A percentile compares a stretch with the other conserved stretches of the same genome.
phyloP scores from a whole-genome alignment of 257 asterid genomes.

The Solanum virginianum region DNA sequence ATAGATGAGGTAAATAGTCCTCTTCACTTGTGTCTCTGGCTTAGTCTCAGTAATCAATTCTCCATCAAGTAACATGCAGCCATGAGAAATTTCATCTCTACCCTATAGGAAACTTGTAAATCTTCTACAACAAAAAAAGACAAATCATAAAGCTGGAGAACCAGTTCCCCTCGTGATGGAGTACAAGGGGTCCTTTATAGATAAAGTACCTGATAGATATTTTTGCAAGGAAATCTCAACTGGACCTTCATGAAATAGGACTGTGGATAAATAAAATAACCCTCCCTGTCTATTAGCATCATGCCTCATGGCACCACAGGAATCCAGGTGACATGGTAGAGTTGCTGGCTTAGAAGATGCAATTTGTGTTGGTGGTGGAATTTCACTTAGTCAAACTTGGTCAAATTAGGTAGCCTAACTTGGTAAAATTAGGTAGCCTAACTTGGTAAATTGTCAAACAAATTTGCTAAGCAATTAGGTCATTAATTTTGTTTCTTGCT shows the following conservation, averaged over 20 bases:
- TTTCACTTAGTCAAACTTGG: too few relatives aligned
- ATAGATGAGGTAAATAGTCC: conserved; percentile 1
- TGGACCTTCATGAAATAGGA: conserved; percentile 1
- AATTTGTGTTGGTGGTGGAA: too few relatives aligned
- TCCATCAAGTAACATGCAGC: conserved; percentile 4
- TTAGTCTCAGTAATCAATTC: not conserved
- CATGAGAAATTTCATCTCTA: not conserved
- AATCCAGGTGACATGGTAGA: conserved; percentile 4
- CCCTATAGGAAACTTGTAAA: not conserved
- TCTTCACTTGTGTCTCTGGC: conserved; percentile 4
- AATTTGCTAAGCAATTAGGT: too few relatives aligned
- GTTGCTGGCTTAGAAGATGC: conserved; percentile 1
- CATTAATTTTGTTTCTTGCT: too few relatives aligned
- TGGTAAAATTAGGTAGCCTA: too few relatives aligned
- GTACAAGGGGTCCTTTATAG: not conserved
- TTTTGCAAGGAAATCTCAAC: conserved; percentile 5
- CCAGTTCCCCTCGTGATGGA: not conserved
- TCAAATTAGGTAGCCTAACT: too few relatives aligned
- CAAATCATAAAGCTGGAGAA: not conserved
- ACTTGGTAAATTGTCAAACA: too few relatives aligned
- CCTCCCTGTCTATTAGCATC: not conserved
- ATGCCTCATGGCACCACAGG: not conserved
- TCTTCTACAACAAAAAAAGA: not conserved
- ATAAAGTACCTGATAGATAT: not conserved
- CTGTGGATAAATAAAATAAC: not conserved